Conservation (phyloP, 352 stramenopile species). For the Globisporangium carolinianum region DNA sequence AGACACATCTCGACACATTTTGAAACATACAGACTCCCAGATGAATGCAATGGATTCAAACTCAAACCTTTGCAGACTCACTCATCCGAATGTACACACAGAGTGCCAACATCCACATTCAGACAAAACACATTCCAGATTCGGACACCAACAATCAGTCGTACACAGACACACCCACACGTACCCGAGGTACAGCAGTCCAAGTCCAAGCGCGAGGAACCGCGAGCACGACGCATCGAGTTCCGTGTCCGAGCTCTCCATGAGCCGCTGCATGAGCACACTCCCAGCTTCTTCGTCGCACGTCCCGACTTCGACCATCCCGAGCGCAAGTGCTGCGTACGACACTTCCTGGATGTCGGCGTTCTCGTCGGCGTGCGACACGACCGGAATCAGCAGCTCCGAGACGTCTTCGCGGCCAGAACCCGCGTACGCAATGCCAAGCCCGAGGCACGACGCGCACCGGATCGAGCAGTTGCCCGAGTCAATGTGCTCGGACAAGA, state of each 20-base stretch:
- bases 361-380: conserved; percentile 87
- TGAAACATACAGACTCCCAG: no score
- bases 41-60: no score
- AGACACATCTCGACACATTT: no score
- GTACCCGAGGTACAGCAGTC: conserved; percentile 96
- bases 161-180: conserved; percentile 10
- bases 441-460: conserved; percentile 90
- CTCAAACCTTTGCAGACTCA: no score
- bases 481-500: conserved; percentile 97
- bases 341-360: conserved; percentile 90
- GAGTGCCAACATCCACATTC: no score
- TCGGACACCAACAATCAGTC: conserved; percentile 3
- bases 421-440: conserved; percentile 98
- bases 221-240: conserved; percentile 94
- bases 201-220: conserved; percentile 96
- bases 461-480: conserved; percentile 92
- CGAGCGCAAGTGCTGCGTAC: conserved; percentile 94
- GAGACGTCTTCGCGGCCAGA: conserved; percentile 95
- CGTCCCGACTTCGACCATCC: conserved; percentile 98
- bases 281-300: conserved; percentile 96
- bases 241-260: conserved; percentile 97
- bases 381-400: conserved; percentile 94
- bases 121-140: no score
- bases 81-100: no score
- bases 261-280: conserved; percentile 95